A percentile compares a stretch with the other conserved stretches of the same genome.
Conservation (phyloP, 1,284 basidiomycete genomes). For the Tilletia horrida region DNA sequence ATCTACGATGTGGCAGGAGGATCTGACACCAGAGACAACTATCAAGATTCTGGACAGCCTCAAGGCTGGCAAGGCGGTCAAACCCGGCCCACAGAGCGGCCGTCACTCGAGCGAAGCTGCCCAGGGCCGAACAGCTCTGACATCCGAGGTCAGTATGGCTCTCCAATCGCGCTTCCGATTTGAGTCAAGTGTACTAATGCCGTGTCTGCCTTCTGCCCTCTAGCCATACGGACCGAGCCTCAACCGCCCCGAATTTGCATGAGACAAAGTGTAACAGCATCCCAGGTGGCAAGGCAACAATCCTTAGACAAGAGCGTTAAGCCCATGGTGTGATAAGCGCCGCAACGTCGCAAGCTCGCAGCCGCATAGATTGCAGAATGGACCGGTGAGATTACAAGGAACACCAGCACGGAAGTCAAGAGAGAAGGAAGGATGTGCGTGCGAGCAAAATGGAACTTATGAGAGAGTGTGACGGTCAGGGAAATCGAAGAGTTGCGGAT, state of each 20-base stretch:
- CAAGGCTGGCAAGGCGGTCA: slow-evolving; percentile 77
- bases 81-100: slow-evolving; percentile 84
- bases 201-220: slow-evolving; percentile 18
- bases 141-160: slow-evolving; percentile 66
- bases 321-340: too few relatives aligned
- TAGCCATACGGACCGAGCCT: slow-evolving; percentile 90
- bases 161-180: slow-evolving; percentile 9
- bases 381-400: too few relatives aligned
- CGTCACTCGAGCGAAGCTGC: slow-evolving; percentile 79
- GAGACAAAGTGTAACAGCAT: background rate
- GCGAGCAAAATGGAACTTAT: background rate
- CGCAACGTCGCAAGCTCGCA: too few relatives aligned
- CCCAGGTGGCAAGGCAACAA: slow-evolving; percentile 35
- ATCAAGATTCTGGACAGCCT: slow-evolving; percentile 83
- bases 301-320: too few relatives aligned
- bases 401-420: background rate
- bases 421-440: background rate
- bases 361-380: too few relatives aligned
- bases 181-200: too few relatives aligned
- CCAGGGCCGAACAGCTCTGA: slow-evolving; percentile 73
- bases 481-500: too few relatives aligned
- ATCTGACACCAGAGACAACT: slow-evolving; percentile 86
- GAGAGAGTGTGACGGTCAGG: too few relatives aligned
- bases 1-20: too few relatives aligned
- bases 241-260: slow-evolving; percentile 82